phyloP scores from a whole-genome alignment of 1,284 basidiomycete species.

The Apiotrichum porosum region DNA sequence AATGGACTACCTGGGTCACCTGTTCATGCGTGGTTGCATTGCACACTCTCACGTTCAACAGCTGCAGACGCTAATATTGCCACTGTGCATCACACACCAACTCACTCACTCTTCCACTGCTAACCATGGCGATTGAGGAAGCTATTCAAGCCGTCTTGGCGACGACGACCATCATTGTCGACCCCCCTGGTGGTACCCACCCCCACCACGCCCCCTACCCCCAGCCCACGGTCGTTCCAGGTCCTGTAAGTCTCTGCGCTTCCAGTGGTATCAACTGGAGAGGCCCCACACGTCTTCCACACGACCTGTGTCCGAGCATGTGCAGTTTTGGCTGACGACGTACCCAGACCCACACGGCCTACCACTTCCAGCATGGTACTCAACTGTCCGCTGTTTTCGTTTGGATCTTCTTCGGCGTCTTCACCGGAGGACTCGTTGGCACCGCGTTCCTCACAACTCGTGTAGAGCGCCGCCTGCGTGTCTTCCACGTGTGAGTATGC shows the following conservation, averaged over 20 bases:
- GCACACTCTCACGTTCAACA: too few species aligned
- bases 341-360: too few species aligned
- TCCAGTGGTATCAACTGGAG: too few species aligned
- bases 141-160: too few species aligned
- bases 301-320: too few species aligned
- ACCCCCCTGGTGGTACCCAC: not conserved
- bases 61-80: too few species aligned
- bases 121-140: not conserved
- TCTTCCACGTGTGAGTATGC: conserved; percentile 41
- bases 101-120: not conserved
- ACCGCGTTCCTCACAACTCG: conserved; percentile 29
- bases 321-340: too few species aligned
- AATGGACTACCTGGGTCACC: too few species aligned
- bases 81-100: too few species aligned
- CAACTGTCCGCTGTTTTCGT: conserved; percentile 17
- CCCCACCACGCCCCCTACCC: not conserved
- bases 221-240: not conserved
- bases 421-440: conserved; percentile 31
- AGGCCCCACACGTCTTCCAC: too few species aligned
- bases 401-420: conserved; percentile 39
- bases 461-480: conserved; percentile 31
- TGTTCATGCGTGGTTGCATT: too few species aligned
- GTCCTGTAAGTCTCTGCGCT: not conserved
- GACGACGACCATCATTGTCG: not conserved
- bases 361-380: not conserved